Evolutionary conservation across 2,329 filamentous ascomycete species (phyloP).

Genomic region (Pseudophaeomoniella oleicola): DNA sequence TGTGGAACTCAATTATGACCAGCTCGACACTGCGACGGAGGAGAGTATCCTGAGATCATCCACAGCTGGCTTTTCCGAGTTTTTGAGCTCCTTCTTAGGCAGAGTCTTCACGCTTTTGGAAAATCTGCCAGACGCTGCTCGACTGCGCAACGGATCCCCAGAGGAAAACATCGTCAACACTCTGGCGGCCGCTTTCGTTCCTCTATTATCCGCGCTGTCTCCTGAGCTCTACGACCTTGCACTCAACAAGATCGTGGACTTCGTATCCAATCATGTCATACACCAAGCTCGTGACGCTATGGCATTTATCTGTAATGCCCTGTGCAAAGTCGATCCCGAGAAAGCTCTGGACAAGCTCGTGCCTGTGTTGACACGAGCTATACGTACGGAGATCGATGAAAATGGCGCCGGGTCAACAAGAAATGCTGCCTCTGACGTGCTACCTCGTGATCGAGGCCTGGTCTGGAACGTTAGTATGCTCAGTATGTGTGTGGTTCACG

Average conservation of each 20-base stretch:
- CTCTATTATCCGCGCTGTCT: constrained; percentile 77
- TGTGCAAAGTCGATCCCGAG: constrained; percentile 90
- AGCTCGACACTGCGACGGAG: constrained; percentile 75
- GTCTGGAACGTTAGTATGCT: constrained; percentile 97
- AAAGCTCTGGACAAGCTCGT: constrained; percentile 85
- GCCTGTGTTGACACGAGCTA: constrained; percentile 78
- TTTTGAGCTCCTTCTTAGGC: constrained; percentile 76
- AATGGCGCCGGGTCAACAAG: constrained; percentile 91
- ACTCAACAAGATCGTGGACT: constrained; percentile 79
- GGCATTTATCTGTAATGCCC: constrained; percentile 92
- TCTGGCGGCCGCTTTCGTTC: constrained; percentile 77
- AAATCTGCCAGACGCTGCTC: constrained; percentile 80
- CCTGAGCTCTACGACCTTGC: constrained; percentile 87
- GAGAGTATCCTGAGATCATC: constrained; percentile 81
- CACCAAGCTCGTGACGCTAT: constrained; percentile 95
- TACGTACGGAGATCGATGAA: constrained; percentile 91
- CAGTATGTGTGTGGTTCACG: constrained; percentile 95
- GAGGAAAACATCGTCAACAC: constrained; percentile 97
- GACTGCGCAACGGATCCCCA: constrained; percentile 76
- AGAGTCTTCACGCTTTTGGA: constrained; percentile 92
- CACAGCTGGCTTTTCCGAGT: constrained; percentile 85
- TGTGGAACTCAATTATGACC: constrained; percentile 73
- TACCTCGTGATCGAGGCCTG: constrained; percentile 79
- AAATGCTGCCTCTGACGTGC: constrained; percentile 82
- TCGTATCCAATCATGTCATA: constrained; percentile 86